These are phyloP conservation scores for Morella rubra DNA, from an alignment of 306 rosid species.

Conservation along the genomic window DNA sequence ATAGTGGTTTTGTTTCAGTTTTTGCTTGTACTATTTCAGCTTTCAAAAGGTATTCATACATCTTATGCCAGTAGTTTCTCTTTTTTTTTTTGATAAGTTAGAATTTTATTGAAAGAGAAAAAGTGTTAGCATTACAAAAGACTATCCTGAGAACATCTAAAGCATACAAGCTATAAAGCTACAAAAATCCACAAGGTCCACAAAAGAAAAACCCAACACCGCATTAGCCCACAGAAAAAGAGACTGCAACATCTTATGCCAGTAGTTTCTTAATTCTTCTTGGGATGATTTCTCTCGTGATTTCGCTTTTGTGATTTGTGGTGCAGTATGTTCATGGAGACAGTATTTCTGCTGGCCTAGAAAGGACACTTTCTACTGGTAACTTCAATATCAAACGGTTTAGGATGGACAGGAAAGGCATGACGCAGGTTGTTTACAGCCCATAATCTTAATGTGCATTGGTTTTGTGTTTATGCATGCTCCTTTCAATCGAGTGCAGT, in stretches of 20 bases:
- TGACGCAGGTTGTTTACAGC: constrained; percentile 71
- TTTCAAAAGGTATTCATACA: not conserved
- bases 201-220: too few relatives aligned
- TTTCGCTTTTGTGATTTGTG: not conserved
- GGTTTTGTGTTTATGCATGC: not conserved
- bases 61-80: too few relatives aligned
- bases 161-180: too few relatives aligned
- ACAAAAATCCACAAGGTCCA: too few relatives aligned
- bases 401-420: constrained; percentile 83
- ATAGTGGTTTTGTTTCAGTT: not conserved
- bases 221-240: too few relatives aligned
- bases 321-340: constrained; percentile 37
- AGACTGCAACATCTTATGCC: not conserved
- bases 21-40: not conserved
- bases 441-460: constrained; percentile 4
- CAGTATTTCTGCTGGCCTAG: constrained; percentile 58
- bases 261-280: constrained; percentile 16
- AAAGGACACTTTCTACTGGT: constrained; percentile 88
- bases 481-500: not conserved
- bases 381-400: constrained; percentile 77
- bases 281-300: not conserved
- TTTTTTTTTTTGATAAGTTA: too few relatives aligned
- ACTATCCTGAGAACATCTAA: too few relatives aligned
- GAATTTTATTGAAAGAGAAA: too few relatives aligned
- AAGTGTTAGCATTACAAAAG: too few relatives aligned